These are phyloP conservation scores for Arabidopsis hybrid DNA, from an alignment of 441 rosid genomes.

Conservation along the genomic window DNA sequence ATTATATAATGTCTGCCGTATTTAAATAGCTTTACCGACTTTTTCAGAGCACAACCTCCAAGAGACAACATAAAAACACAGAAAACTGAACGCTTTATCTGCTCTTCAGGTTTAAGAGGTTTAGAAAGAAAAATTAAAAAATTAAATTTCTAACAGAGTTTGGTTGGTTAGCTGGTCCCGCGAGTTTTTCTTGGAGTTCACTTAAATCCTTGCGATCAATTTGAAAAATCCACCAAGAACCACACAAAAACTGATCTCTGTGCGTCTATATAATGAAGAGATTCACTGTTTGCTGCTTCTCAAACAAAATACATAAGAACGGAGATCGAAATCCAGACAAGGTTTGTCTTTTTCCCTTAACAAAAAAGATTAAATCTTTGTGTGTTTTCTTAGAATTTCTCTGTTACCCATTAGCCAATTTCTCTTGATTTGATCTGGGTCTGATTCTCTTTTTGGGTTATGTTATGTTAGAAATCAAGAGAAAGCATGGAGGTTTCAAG, in stretches of 20 bases:
- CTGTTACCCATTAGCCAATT: background rate
- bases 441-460: conserved; percentile 19
- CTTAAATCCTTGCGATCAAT: conserved; percentile 34
- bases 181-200: conserved; percentile 43
- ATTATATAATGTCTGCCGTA: background rate
- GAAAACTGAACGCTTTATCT: background rate
- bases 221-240: conserved; percentile 31
- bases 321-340: conserved; percentile 42
- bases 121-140: background rate
- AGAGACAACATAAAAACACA: conserved; percentile 16
- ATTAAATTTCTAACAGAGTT: conserved; percentile 25
- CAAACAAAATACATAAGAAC: conserved; percentile 41
- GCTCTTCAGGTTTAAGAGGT: conserved; percentile 28
- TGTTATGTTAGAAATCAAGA: conserved; percentile 50
- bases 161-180: conserved; percentile 45
- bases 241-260: conserved; percentile 8
- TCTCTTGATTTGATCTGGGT: conserved; percentile 30
- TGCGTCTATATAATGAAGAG: conserved; percentile 60
- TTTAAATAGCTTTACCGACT: background rate
- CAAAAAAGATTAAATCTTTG: conserved; percentile 35
- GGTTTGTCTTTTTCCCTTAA: conserved; percentile 31
- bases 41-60: conserved; percentile 8
- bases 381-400: background rate
- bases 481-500: conserved; percentile 57
- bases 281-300: conserved; percentile 48